phyloP scores from a whole-genome alignment of 495 filamentous ascomycete genomes.

The Trichoderma reesei region DNA sequence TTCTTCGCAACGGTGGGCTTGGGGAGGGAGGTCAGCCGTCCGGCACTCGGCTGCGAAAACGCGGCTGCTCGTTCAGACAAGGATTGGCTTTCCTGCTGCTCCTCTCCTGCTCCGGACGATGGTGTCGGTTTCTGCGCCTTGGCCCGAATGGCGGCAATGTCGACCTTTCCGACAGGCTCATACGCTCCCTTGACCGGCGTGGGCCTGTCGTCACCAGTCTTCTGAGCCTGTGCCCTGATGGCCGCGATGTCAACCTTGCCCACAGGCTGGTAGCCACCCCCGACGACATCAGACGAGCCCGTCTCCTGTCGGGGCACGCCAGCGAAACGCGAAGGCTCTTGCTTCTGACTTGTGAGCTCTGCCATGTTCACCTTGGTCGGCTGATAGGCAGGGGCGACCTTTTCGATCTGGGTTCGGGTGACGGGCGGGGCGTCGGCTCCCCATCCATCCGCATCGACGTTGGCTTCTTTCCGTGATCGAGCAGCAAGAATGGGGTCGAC shows the following conservation, averaged over 20 bases:
- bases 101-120: constrained; percentile 31
- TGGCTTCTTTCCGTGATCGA: constrained; percentile 35
- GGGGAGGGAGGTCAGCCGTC: constrained; percentile 75
- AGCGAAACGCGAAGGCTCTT: constrained; percentile 48
- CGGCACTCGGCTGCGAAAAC: constrained; percentile 46
- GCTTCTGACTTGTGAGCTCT: constrained; percentile 59
- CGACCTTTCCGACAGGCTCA: constrained; percentile 86
- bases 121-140: constrained; percentile 56
- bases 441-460: constrained; percentile 71
- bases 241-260: constrained; percentile 95
- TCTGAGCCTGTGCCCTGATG: constrained; percentile 68
- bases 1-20: constrained; percentile 91
- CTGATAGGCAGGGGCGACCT: constrained; percentile 83
- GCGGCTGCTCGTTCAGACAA: constrained; percentile 58
- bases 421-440: constrained; percentile 87
- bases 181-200: constrained; percentile 81
- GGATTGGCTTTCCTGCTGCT: constrained; percentile 40
- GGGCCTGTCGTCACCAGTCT: constrained; percentile 64
- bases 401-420: constrained; percentile 79
- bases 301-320: constrained; percentile 28
- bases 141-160: constrained; percentile 85
- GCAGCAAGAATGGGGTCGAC: constrained; percentile 54
- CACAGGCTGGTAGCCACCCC: constrained; percentile 87
- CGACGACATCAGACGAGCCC: constrained; percentile 55
- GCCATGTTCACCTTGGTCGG: constrained; percentile 89